Evolutionary conservation across 805 yeast genomes (phyloP).

Genomic region (Ogataea henricii): DNA sequence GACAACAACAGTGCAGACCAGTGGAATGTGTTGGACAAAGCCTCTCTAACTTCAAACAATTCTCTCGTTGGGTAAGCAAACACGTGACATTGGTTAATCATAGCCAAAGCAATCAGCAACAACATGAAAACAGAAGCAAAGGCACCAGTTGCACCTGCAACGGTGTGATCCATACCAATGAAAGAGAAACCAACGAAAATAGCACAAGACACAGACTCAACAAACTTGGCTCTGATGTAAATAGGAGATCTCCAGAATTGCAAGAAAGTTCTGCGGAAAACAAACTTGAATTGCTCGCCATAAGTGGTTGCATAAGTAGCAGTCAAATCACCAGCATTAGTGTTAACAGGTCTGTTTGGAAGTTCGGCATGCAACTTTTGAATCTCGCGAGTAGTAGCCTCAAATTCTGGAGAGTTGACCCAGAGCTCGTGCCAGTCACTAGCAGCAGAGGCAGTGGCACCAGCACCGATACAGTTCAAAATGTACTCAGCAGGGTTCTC

Average conservation of each 20-base stretch:
- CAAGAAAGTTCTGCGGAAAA: constrained; percentile 40
- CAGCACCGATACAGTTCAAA: constrained; percentile 76
- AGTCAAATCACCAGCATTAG: constrained; percentile 29
- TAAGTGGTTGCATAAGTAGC: constrained; percentile 50
- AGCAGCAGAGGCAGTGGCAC: constrained; percentile 65
- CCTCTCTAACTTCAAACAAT: constrained; percentile 68
- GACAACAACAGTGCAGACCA: constrained; percentile 62
- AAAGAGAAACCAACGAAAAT: constrained; percentile 59
- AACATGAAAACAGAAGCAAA: constrained; percentile 54
- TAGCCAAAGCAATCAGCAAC: constrained; percentile 60
- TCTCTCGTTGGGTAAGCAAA: constrained; percentile 59
- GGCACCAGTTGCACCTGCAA: constrained; percentile 58
- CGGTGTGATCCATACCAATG: constrained; percentile 53
- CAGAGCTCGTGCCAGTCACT: constrained; percentile 70
- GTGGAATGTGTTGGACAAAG: constrained; percentile 68
- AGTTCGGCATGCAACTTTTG: constrained; percentile 32
- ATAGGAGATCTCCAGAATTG: constrained; percentile 54
- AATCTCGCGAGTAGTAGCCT: constrained; percentile 34
- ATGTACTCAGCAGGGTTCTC: constrained; percentile 81
- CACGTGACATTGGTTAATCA: constrained; percentile 65
- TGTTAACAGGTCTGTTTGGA: constrained; percentile 29
- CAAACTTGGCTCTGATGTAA: constrained; percentile 52
- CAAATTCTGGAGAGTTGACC: constrained; percentile 43
- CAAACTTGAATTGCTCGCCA: constrained; percentile 38
- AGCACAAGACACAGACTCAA: constrained; percentile 45